Percentiles rank a stretch among this genome's conserved stretches.
phyloP scores from a whole-genome alignment of 306 rosid genomes.

The Gillenia trifoliata region DNA sequence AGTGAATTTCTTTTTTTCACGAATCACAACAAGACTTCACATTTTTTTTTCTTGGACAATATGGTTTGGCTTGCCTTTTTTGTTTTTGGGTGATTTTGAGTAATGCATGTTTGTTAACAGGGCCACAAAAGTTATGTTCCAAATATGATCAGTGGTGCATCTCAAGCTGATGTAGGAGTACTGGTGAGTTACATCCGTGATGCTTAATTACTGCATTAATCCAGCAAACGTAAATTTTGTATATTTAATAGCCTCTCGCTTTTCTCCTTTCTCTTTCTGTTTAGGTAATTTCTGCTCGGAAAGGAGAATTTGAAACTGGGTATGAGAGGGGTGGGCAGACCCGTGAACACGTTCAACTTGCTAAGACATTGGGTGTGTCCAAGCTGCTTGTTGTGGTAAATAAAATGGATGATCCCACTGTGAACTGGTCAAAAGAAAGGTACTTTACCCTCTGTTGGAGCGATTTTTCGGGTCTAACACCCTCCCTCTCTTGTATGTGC shows the following conservation, averaged over 20 bases:
- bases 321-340: constrained; percentile 99
- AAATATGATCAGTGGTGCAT: constrained; percentile 98
- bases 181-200: constrained; percentile 48
- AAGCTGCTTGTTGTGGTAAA: constrained; percentile 88
- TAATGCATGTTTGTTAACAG: constrained; percentile 37
- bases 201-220: neutral
- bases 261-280: neutral
- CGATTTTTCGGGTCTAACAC: neutral
- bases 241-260: neutral
- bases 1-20: constrained; percentile 26
- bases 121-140: constrained; percentile 99
- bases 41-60: neutral
- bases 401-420: constrained; percentile 97
- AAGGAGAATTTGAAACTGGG: constrained; percentile 99
- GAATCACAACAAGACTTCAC: neutral
- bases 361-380: constrained; percentile 91
- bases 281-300: constrained; percentile 95
- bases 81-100: neutral
- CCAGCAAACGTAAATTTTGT: neutral
- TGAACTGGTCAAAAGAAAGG: constrained; percentile 97
- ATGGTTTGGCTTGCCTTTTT: neutral
- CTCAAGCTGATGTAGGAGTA: constrained; percentile 98
- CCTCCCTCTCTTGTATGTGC: neutral
- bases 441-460: constrained; percentile 14
- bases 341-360: constrained; percentile 97